Conservation (phyloP, 2,329 filamentous ascomycete species). For the Leptosphaerulina australis region DNA sequence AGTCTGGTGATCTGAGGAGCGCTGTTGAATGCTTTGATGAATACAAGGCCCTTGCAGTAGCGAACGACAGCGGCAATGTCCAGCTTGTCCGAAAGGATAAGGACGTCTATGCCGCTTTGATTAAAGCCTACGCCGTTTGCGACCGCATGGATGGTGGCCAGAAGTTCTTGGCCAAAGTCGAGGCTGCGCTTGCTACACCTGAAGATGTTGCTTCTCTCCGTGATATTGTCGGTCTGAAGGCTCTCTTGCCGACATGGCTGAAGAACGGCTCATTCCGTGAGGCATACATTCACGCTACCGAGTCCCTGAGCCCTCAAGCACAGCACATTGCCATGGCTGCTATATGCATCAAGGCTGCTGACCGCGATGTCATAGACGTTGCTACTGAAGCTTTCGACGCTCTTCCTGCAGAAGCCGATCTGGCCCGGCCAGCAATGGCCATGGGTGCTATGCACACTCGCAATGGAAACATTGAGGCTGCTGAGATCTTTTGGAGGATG, state of each 20-base stretch:
- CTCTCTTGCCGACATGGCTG: slow-evolving; percentile 79
- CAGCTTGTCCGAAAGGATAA: slow-evolving; percentile 76
- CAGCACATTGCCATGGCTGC: slow-evolving; percentile 70
- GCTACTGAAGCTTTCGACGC: slow-evolving; percentile 65
- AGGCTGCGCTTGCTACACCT: slow-evolving; percentile 59
- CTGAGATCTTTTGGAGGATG: slow-evolving; percentile 80
- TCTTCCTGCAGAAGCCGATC: slow-evolving; percentile 54
- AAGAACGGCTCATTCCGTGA: slow-evolving; percentile 72
- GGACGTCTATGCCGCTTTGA: slow-evolving; percentile 86
- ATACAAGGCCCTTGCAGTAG: slow-evolving; percentile 87
- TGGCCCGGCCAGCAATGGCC: slow-evolving; percentile 69
- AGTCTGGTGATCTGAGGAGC: slow-evolving; percentile 78
- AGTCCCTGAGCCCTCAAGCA: slow-evolving; percentile 63
- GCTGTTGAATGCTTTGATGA: slow-evolving; percentile 96
- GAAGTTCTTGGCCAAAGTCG: slow-evolving; percentile 83
- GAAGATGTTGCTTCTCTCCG: slow-evolving; percentile 67
- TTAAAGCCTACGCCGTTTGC: slow-evolving; percentile 84
- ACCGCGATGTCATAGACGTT: slow-evolving; percentile 72
- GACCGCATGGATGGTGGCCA: slow-evolving; percentile 80
- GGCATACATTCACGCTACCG: slow-evolving; percentile 74
- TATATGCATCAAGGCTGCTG: slow-evolving; percentile 79
- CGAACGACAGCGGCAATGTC: slow-evolving; percentile 75
- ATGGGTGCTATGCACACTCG: slow-evolving; percentile 87
- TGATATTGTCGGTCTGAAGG: slow-evolving; percentile 72
- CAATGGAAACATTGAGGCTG: slow-evolving; percentile 76